phyloP scores from a whole-genome alignment of 805 yeast genomes.

The Ogataea paraovalis region DNA sequence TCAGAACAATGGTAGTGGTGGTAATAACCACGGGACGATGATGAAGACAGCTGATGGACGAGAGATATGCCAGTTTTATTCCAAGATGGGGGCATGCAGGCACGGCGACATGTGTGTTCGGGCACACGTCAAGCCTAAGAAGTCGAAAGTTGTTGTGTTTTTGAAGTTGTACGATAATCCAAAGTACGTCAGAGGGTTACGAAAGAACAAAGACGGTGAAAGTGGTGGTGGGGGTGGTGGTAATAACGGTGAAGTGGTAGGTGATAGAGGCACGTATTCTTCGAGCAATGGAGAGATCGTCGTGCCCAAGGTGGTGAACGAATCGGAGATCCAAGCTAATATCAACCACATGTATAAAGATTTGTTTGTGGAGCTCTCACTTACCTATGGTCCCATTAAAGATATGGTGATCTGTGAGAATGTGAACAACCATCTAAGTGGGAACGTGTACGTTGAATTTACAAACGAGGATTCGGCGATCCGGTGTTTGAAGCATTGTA shows the following conservation, averaged over 20 bases:
- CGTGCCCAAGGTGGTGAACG: constrained; percentile 6
- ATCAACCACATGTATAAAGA: constrained; percentile 70
- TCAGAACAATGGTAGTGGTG: background rate
- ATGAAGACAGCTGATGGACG: constrained; percentile 3
- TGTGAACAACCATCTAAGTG: constrained; percentile 74
- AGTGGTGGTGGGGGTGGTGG: constrained; percentile 1
- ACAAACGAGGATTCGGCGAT: constrained; percentile 52
- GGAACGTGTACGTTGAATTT: constrained; percentile 78
- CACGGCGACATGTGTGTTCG: constrained; percentile 88
- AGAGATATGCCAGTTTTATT: constrained; percentile 45
- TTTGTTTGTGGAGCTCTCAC: constrained; percentile 57
- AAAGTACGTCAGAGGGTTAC: constrained; percentile 33
- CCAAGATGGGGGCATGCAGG: constrained; percentile 87
- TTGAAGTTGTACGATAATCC: constrained; percentile 66
- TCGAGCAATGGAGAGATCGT: background rate
- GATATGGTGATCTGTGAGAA: constrained; percentile 78
- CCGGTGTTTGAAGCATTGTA: constrained; percentile 56
- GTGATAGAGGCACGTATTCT: background rate
- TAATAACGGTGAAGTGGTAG: background rate
- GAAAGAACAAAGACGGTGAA: constrained; percentile 29
- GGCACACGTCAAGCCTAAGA: constrained; percentile 61
- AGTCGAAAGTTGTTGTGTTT: constrained; percentile 61
- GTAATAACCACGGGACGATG: background rate
- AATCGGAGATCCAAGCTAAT: constrained; percentile 37
- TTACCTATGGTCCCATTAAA: constrained; percentile 45